Conservation (phyloP, 2,329 filamentous ascomycete species). For the Leptodontidium sp. region DNA sequence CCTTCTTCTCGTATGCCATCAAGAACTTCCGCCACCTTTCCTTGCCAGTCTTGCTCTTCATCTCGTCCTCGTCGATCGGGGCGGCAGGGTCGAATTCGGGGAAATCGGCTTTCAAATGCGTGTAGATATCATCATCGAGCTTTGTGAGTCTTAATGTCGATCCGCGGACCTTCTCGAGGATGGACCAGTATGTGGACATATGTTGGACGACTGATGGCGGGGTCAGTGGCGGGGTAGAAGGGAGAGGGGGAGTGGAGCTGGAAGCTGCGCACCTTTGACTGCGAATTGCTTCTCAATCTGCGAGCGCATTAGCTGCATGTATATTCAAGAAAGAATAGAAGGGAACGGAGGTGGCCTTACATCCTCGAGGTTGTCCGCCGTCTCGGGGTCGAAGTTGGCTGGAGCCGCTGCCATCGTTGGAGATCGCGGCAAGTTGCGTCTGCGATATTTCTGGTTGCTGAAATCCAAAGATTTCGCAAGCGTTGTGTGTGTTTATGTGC, state of each 20-base stretch:
- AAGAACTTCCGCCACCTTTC: conserved; percentile 95
- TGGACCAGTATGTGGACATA: conserved; percentile 95
- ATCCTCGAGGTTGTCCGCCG: conserved; percentile 75
- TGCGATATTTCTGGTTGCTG: not conserved
- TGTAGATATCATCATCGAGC: conserved; percentile 93
- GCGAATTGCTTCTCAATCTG: conserved; percentile 99
- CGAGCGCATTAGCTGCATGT: conserved; percentile 31
- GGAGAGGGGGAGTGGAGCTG: not conserved
- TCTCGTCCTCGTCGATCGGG: conserved; percentile 87
- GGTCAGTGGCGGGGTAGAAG: conserved; percentile 39
- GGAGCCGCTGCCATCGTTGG: conserved; percentile 35
- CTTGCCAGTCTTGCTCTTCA: conserved; percentile 98
- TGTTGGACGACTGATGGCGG: conserved; percentile 78
- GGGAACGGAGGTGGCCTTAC: conserved; percentile 53
- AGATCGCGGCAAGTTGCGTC: not conserved
- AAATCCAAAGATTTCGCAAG: not conserved
- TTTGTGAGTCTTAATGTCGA: conserved; percentile 91
- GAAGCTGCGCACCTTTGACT: conserved; percentile 76
- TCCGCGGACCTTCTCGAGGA: conserved; percentile 89
- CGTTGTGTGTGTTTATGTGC: not conserved
- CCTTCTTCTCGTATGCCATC: conserved; percentile 89
- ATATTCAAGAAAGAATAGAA: conserved; percentile 1
- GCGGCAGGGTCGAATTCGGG: conserved; percentile 88
- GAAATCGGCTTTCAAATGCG: conserved; percentile 86
- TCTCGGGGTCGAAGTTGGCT: conserved; percentile 61